Evolutionary conservation across 169 alveolate genomes (phyloP), one percentile per base, ranked within the genome.

Genomic region (Plasmodium vivax): DNA sequence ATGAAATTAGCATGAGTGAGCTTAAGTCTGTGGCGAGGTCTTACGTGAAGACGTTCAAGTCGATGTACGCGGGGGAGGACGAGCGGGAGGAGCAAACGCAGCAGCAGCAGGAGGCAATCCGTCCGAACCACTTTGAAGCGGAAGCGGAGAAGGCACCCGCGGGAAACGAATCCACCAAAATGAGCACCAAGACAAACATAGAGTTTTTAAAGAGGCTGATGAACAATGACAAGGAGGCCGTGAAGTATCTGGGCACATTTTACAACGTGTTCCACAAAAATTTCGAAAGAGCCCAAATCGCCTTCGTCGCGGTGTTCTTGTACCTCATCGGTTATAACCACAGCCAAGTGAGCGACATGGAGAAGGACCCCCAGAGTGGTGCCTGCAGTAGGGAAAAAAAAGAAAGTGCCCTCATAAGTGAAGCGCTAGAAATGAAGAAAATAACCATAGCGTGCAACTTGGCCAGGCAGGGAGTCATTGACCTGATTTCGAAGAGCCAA

Each of bases 401-500:
- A 27, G 88, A 74, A 16, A 3, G 47, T 41, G 45, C 74, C 81
- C 23, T 34, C 38, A 32, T 92, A 34, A 81, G 51, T 14, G 94
- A 90, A 62, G 45, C 90, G 5, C 36, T 90, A 68, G 94, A 90
- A 45, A 41, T 74, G 19, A 90, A 90, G 83, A 90, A 90, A 90
- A 92, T 92, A 72, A 43, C 71, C 36, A 72, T 82, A 30, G 95
- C 95, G 27, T 92, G 95, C 38, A 92, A 92, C 82, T 92, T 92
- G 75, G 90, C 95, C n/a, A 92, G 92, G 58, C 95, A 82, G 58
- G 95, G 95, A 10, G 95, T 92, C 45, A 82, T 92, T 34, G 95
- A 92, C 56, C 85, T 92, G 30, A 92, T 92, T 36, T 82, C 95
- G 14, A 92, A 92, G 73, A 92, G 92, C 56, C 95, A 92, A 73